Conservation (phyloP, 768 basidiomycete species). For the Termitomyces sp. region DNA sequence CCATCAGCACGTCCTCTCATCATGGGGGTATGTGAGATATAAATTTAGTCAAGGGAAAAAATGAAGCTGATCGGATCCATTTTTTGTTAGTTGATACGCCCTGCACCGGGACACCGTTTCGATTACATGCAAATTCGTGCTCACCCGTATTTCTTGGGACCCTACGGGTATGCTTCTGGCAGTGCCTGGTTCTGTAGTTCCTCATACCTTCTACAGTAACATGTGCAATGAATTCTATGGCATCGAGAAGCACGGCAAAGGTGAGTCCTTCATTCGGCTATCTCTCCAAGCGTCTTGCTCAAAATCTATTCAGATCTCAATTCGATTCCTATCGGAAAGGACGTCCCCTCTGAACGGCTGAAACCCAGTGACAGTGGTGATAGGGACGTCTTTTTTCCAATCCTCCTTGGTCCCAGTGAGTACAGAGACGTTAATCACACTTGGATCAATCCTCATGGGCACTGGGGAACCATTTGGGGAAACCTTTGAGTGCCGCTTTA, state of each 20-base stretch:
- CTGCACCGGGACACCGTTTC: constrained; percentile 16
- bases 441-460: constrained; percentile 24
- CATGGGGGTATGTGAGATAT: constrained; percentile 20
- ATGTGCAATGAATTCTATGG: constrained; percentile 17
- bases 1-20: constrained; percentile 21
- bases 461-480: constrained; percentile 16
- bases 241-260: constrained; percentile 10
- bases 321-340: constrained; percentile 2
- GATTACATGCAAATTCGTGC: constrained; percentile 13
- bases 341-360: constrained; percentile 7
- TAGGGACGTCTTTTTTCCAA: constrained; percentile 16
- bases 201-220: background rate
- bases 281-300: background rate
- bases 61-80: background rate
- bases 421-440: constrained; percentile 12
- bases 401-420: constrained; percentile 10
- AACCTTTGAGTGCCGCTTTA: background rate
- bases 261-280: background rate
- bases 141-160: constrained; percentile 20
- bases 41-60: background rate
- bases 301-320: constrained; percentile 5
- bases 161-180: constrained; percentile 12
- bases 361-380: background rate
- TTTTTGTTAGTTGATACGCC: constrained; percentile 15
- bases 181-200: background rate